These are phyloP conservation scores for Agrocybe pediades DNA, from an alignment of 768 basidiomycete species.

Conservation along the genomic window DNA sequence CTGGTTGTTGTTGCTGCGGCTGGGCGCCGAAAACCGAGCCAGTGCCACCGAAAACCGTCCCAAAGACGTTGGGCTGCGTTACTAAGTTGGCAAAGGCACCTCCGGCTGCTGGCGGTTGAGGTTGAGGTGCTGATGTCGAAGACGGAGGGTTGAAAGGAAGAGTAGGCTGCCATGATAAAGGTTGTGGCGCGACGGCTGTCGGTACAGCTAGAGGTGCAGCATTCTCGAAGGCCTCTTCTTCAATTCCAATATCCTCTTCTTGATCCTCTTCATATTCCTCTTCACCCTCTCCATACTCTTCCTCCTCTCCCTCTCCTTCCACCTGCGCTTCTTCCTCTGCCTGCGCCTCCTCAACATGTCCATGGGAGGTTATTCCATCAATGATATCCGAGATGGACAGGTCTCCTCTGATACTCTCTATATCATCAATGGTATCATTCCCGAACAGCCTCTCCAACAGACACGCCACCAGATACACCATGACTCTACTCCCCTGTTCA, in stretches of 20 bases:
- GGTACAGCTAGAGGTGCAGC: no score
- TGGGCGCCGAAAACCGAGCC: constrained; percentile 15
- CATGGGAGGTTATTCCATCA: constrained; percentile 51
- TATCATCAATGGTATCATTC: constrained; percentile 75
- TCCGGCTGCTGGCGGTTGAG: constrained; percentile 18
- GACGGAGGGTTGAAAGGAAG: constrained; percentile 12
- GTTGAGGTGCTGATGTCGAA: constrained; percentile 17
- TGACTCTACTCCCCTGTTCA: constrained; percentile 63
- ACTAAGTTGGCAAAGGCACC: constrained; percentile 43
- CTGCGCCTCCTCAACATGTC: constrained; percentile 24
- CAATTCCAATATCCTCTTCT: constrained; percentile 8
- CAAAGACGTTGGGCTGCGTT: constrained; percentile 41
- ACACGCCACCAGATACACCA: constrained; percentile 90
- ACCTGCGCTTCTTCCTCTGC: constrained; percentile 15
- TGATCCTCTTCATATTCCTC: constrained; percentile 24
- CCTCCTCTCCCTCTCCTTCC: constrained; percentile 11
- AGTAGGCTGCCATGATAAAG: neutral
- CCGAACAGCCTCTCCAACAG: constrained; percentile 87
- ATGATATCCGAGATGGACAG: constrained; percentile 65
- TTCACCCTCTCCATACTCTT: constrained; percentile 17
- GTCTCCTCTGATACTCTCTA: constrained; percentile 63
- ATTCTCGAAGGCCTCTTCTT: constrained; percentile 6
- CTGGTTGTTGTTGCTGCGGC: no score
- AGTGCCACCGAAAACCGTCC: constrained; percentile 22
- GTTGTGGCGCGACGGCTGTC: no score